A percentile compares a stretch with the other conserved stretches of the same genome.
Conservation (phyloP, 2,329 filamentous ascomycete genomes). For the Diaporthe vexans region DNA sequence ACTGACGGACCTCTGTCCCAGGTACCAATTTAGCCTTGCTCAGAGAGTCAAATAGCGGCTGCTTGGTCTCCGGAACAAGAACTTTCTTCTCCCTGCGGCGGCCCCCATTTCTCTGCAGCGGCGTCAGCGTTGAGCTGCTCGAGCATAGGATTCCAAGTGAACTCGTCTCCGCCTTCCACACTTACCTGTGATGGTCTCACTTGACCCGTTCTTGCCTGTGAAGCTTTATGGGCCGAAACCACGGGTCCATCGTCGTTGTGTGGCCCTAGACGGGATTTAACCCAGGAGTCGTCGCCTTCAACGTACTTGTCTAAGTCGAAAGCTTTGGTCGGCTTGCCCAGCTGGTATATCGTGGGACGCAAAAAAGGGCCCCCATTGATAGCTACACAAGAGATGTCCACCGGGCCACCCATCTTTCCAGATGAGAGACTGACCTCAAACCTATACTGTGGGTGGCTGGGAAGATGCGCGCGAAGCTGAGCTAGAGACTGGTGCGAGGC, state of each 20-base stretch:
- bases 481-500: constrained; percentile 61
- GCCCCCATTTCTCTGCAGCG: constrained; percentile 32
- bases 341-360: constrained; percentile 55
- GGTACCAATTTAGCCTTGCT: constrained; percentile 67
- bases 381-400: constrained; percentile 54
- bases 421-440: constrained; percentile 57
- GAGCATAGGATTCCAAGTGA: background rate
- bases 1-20: constrained; percentile 61
- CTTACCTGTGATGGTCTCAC: constrained; percentile 32
- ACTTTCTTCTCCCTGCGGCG: constrained; percentile 51
- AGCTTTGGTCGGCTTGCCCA: constrained; percentile 58
- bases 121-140: constrained; percentile 1
- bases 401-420: constrained; percentile 55
- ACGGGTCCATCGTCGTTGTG: constrained; percentile 49
- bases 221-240: constrained; percentile 17
- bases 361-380: constrained; percentile 41
- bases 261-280: constrained; percentile 57
- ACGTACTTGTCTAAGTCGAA: constrained; percentile 61
- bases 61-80: constrained; percentile 63
- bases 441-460: constrained; percentile 60
- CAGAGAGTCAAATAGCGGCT: constrained; percentile 69
- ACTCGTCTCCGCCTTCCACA: background rate
- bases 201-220: constrained; percentile 28
- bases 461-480: constrained; percentile 65
- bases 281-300: constrained; percentile 62